A percentile compares a stretch with the other conserved stretches of the same genome.
Conservation (phyloP, 148 eudicot species). For the Polygonum aviculare region DNA sequence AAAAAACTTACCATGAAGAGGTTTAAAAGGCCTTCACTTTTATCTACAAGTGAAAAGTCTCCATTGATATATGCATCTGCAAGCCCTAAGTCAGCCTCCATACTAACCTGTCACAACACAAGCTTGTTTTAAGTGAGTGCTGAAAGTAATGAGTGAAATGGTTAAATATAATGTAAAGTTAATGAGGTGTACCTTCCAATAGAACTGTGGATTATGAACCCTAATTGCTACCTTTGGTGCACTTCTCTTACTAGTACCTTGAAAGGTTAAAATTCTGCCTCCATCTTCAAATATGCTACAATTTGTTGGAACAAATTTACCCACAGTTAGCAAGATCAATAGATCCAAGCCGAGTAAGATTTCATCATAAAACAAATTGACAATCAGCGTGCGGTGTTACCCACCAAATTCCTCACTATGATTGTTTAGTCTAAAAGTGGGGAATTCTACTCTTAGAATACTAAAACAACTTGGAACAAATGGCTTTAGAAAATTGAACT, state of each 20-base stretch:
- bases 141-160: background rate
- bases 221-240: slow-evolving; percentile 42
- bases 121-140: background rate
- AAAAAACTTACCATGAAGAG: slow-evolving; percentile 59
- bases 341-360: too few species aligned
- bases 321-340: background rate
- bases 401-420: too few species aligned
- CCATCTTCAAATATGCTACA: slow-evolving; percentile 80
- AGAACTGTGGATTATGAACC: slow-evolving; percentile 75
- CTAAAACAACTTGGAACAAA: background rate
- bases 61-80: slow-evolving; percentile 97
- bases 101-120: slow-evolving; percentile 51
- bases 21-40: slow-evolving; percentile 68
- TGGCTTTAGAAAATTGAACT: slow-evolving; percentile 19
- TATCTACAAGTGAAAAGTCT: slow-evolving; percentile 81
- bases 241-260: slow-evolving; percentile 43
- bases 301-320: background rate
- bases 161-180: background rate
- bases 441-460: background rate
- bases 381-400: too few species aligned
- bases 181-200: slow-evolving; percentile 66
- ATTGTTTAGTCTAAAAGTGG: too few species aligned
- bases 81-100: slow-evolving; percentile 88
- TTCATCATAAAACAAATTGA: too few species aligned
- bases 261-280: slow-evolving; percentile 58